Conservation (phyloP, 305 asterid genomes). For the Vinca major region DNA sequence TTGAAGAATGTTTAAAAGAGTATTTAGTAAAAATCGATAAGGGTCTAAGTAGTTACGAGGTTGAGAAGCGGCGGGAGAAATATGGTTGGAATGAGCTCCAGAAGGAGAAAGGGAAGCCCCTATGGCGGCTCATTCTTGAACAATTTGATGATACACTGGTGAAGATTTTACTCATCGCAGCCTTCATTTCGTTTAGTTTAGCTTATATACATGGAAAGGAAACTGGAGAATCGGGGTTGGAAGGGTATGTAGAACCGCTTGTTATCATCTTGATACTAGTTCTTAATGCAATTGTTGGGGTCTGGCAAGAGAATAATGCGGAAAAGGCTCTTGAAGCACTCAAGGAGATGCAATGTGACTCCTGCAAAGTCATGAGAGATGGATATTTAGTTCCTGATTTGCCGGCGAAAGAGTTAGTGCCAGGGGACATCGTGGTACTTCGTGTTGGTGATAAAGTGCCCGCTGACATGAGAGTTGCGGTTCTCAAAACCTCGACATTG, state of each 20-base stretch:
- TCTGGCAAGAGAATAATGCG: conserved; percentile 92
- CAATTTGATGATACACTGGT: conserved; percentile 84
- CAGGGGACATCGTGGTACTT: conserved; percentile 82
- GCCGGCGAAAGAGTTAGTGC: conserved; percentile 85
- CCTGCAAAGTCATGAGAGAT: conserved; percentile 55
- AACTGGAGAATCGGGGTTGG: conserved; percentile 38
- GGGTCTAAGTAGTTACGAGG: conserved; percentile 62
- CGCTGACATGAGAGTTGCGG: conserved; percentile 77
- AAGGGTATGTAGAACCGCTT: conserved; percentile 75
- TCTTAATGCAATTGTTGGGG: conserved; percentile 83
- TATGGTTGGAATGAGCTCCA: conserved; percentile 70
- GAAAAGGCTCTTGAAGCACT: conserved; percentile 86
- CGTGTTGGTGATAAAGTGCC: conserved; percentile 85
- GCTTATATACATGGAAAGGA: conserved; percentile 56
- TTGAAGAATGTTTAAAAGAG: conserved; percentile 67
- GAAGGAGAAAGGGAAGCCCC: conserved; percentile 66
- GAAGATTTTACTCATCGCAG: conserved; percentile 70
- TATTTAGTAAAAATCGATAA: conserved; percentile 57
- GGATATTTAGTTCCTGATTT: conserved; percentile 58
- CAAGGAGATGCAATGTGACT: conserved; percentile 80
- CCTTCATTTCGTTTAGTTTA: conserved; percentile 59
- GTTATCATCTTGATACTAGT: conserved; percentile 66
- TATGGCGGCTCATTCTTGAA: conserved; percentile 65
- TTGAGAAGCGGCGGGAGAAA: conserved; percentile 46
- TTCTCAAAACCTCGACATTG: conserved; percentile 53